Evolutionary conservation across 192 early-diverging fungal genomes (phyloP).

Genomic region (Coemansia sp.): DNA sequence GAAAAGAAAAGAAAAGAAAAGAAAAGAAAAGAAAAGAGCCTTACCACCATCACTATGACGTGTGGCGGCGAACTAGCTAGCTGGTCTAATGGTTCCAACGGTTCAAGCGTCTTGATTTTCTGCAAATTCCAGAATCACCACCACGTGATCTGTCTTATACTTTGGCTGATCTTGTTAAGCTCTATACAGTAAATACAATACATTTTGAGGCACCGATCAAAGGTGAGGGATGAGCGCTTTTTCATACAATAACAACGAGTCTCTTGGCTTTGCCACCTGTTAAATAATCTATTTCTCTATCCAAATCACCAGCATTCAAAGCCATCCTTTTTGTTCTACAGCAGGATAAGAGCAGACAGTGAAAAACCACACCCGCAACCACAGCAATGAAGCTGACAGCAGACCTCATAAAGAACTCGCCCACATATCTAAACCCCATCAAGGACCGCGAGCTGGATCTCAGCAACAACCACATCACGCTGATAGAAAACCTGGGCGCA

Average conservation of each 20-base stretch:
- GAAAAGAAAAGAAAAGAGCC: neutral
- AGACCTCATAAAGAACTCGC: constrained; percentile 66
- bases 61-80: too few relatives aligned
- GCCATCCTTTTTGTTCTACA: too few relatives aligned
- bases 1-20: too few relatives aligned
- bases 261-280: neutral
- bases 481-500: constrained; percentile 93
- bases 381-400: constrained; percentile 71
- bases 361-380: neutral
- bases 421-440: constrained; percentile 79
- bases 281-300: neutral
- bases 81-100: too few relatives aligned
- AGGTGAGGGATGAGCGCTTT: too few relatives aligned
- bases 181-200: neutral
- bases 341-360: neutral
- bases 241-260: too few relatives aligned
- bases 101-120: neutral
- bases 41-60: neutral
- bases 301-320: too few relatives aligned
- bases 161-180: neutral
- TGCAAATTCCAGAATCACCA: neutral
- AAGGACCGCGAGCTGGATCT: constrained; percentile 90
- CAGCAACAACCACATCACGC: constrained; percentile 81
- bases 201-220: too few relatives aligned
- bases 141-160: constrained; percentile 1